Percentiles rank a stretch among this genome's conserved stretches.
These are phyloP conservation scores for Xerophyta viscosa DNA, from an alignment of 106 monocot species.

Conservation along the genomic window DNA sequence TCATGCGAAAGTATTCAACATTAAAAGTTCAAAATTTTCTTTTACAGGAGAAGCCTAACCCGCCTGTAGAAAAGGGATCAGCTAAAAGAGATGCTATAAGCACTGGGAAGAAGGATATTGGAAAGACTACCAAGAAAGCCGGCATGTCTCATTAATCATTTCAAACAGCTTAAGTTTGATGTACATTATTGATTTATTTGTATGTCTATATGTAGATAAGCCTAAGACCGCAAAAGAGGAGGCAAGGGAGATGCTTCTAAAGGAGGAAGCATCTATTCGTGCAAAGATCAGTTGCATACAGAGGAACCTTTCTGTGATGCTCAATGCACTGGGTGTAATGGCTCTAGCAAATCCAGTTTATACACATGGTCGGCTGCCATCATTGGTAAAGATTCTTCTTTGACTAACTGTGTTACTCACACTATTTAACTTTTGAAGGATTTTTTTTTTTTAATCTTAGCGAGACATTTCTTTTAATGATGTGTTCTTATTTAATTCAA, in stretches of 20 bases:
- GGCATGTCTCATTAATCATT: constrained; percentile 28
- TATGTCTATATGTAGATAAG: constrained; percentile 36
- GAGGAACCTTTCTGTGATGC: constrained; percentile 66
- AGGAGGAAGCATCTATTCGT: constrained; percentile 76
- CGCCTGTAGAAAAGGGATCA: constrained; percentile 26
- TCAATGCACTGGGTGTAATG: constrained; percentile 77
- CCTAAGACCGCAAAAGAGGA: constrained; percentile 84
- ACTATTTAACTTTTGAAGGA: no score
- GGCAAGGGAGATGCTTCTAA: constrained; percentile 68
- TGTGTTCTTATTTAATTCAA: no score
- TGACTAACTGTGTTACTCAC: not conserved
- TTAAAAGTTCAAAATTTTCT: not conserved
- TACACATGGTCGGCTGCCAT: constrained; percentile 79
- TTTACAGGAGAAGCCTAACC: constrained; percentile 30
- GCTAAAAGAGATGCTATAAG: constrained; percentile 37
- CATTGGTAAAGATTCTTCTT: constrained; percentile 43
- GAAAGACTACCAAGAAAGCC: constrained; percentile 54
- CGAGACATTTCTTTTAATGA: no score
- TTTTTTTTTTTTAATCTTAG: no score
- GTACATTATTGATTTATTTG: not conserved
- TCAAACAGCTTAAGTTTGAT: not conserved
- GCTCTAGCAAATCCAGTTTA: constrained; percentile 79
- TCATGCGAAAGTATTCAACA: no score
- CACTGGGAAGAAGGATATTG: constrained; percentile 53
- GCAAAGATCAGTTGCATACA: constrained; percentile 53